Base-by-base conservation (phyloP, 2,329 filamentous ascomycete species). In the Calonectria leucothoes region DNA sequence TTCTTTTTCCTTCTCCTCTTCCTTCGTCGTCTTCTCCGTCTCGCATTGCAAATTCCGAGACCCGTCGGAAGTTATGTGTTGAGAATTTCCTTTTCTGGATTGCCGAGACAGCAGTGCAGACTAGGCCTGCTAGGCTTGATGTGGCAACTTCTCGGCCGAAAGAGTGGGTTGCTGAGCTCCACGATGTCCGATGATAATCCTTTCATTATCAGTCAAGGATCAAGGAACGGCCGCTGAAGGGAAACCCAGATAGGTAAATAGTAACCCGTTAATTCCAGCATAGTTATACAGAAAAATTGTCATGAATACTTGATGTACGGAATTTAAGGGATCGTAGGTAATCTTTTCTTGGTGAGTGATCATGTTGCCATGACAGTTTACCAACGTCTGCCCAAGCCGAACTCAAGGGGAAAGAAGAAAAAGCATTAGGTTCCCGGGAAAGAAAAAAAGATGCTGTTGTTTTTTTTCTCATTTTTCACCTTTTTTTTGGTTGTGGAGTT, bases 31-130 rank as follows among this genome's bases (percentile, higher is more conserved):
- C n/a, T n/a, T n/a, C n/a, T n/a, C n/a, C n/a, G n/a, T n/a, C n/a
- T n/a, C n/a, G n/a, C n/a, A n/a, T n/a, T n/a, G n/a, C n/a, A n/a
- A n/a, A n/a, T n/a, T n/a, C 27, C 51, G 27, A 27, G 49, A 35
- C 37, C 27, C 59, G n/a, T 55, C 55, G 33, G 45, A 55, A 10
- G 35, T 27, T 35, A 33, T 37, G 8, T 33, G 12, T 66, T 11
- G 11, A 55, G 48, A 27, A 37, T 66, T 66, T 69, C 70, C 70
- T 65, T 25, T 69, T 72, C 27, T 25, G 70, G 66, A 37, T 49
- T 69, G 31, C 70, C 70, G 70, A 66, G 42, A 71, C 52, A 25
- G 51, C 7, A 7, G n/a, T n/a, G n/a, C n/a, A n/a, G n/a, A n/a
- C n/a, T n/a, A n/a, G 10, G 23, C 55, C 35, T 39, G 45, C 67